Base-by-base conservation (phyloP, 202 grass and related monocot genomes). In the Zizania palustris region DNA sequence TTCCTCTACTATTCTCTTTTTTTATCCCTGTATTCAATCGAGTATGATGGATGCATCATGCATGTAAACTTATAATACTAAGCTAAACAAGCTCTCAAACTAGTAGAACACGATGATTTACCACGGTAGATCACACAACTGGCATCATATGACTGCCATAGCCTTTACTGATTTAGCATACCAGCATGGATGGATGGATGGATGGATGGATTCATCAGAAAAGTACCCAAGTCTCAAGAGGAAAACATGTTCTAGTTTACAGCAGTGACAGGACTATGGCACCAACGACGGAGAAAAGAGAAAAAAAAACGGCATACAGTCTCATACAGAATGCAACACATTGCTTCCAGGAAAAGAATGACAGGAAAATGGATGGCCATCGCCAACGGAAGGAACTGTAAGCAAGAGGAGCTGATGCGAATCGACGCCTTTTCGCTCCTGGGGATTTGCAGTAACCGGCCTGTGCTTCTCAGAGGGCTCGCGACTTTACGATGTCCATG, bases 401-500 rank as follows among this genome's bases (percentile, higher is more conserved):
- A 75, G 16, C 67, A 21, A 21, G 71, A 77, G 50, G 81, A 84
- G 65, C 55, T 19, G 74, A 45, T 49, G 80, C 21, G 19, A 70
- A 78, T 45, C 11, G 67, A 78, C 66, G 48, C 67, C 45, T 56
- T 65, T 69, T 85, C 12, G 62, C 69, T 74, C 78, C 84, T 48
- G 55, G 38, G 59, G 40, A 34, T 28, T 28, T 83, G 67, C 39
- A 16, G 18, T 79, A 42, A 13, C 55, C 11, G 11, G 59, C 20
- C 19, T 64, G 19, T 41, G n/a, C 57, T 43, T 71, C 65, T 85
- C 69, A 94, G 79, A 85, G 46, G 50, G 92, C 92, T 76, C 92
- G 77, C 39, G 62, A 71, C 71, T 90, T 96, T 54, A 96, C 22
- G 33, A 96, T 92, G 18, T 96, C 89, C 77, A 96, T 86, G 89